These are phyloP conservation scores for Lagenaria siceraria DNA, from an alignment of 306 rosid genomes.

Conservation along the genomic window DNA sequence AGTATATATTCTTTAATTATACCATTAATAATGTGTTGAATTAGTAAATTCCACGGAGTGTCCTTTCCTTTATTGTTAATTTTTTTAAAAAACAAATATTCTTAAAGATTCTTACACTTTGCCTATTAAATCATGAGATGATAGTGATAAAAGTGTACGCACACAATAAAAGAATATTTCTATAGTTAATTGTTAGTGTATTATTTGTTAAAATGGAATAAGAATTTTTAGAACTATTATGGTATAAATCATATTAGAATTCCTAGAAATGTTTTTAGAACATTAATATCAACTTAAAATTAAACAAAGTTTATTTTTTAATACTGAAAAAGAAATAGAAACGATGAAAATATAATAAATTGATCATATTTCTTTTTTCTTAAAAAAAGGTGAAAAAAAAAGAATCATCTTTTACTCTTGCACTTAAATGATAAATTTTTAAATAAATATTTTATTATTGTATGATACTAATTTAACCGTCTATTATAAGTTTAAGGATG, in stretches of 20 bases:
- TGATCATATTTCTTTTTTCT: no score
- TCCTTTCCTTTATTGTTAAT: neutral
- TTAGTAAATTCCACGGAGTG: neutral
- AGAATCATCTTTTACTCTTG: no score
- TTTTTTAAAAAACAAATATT: neutral
- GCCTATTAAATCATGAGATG: neutral
- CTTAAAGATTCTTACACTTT: neutral
- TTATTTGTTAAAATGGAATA: neutral
- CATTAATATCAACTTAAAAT: neutral
- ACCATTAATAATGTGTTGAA: neutral
- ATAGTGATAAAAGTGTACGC: neutral
- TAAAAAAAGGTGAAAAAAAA: no score
- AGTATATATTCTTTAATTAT: neutral
- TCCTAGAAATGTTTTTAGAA: neutral
- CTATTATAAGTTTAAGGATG: no score
- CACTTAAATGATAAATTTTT: no score
- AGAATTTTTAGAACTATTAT: neutral
- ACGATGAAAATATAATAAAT: no score
- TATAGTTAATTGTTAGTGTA: neutral
- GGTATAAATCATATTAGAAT: neutral
- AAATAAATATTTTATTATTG: no score
- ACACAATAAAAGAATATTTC: neutral
- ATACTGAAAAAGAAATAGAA: no score
- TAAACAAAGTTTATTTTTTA: neutral
- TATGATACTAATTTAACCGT: no score